These are phyloP conservation scores for Neocucurbitaria cava DNA, from an alignment of 2,329 filamentous ascomycete species.

Conservation along the genomic window DNA sequence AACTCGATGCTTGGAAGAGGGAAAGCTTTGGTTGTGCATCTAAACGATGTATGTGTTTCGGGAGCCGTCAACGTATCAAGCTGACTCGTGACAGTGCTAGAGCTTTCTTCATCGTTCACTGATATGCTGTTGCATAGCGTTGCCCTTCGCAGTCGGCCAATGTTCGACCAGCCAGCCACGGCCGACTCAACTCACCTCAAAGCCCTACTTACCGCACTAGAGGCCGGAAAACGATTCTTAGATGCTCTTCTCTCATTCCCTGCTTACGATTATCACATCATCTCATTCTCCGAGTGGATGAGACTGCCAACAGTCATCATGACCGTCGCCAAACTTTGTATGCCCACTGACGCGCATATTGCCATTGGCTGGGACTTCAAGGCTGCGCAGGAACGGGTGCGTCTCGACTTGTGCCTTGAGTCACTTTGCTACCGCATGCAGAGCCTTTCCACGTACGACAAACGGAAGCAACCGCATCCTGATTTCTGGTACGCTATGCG, in stretches of 20 bases:
- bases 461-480: constrained; percentile 26
- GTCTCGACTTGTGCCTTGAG: constrained; percentile 42
- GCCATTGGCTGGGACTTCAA: constrained; percentile 40
- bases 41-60: constrained; percentile 25
- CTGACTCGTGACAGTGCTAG: constrained; percentile 24
- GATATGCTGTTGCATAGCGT: constrained; percentile 38
- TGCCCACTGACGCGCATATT: constrained; percentile 30
- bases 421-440: constrained; percentile 45
- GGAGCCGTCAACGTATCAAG: background rate
- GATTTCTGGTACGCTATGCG: constrained; percentile 44
- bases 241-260: constrained; percentile 73
- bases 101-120: constrained; percentile 36
- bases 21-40: constrained; percentile 14
- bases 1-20: constrained; percentile 35
- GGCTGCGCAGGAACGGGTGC: constrained; percentile 39
- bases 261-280: constrained; percentile 59
- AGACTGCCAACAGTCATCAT: constrained; percentile 40
- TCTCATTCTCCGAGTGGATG: constrained; percentile 46
- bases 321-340: constrained; percentile 37
- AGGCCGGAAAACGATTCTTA: constrained; percentile 72
- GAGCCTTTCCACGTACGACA: constrained; percentile 33
- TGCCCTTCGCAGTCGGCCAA: constrained; percentile 24
- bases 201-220: constrained; percentile 46
- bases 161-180: background rate
- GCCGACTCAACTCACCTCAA: constrained; percentile 28